Percentiles rank a stretch among this genome's conserved stretches.
Conservation (phyloP, 495 filamentous ascomycete species). For the Aspergillus homomorphus region DNA sequence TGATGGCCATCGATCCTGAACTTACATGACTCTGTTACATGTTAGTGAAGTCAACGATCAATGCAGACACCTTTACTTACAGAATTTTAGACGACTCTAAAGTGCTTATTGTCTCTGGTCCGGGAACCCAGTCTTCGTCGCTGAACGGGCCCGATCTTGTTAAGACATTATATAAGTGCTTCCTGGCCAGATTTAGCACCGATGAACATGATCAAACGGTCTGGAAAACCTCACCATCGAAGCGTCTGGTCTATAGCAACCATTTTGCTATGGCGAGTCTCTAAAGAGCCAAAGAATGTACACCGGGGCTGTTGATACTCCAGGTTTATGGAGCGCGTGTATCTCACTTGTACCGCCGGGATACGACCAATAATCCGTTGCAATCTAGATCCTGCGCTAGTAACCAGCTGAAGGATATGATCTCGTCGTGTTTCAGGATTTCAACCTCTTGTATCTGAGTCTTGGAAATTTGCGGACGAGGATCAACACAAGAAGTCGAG, state of each 20-base stretch:
- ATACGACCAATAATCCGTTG: not conserved
- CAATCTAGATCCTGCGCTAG: not conserved
- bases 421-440: not conserved
- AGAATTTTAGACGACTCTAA: conserved; percentile 68
- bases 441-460: not conserved
- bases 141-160: conserved; percentile 74
- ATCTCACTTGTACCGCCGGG: not conserved
- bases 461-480: not conserved
- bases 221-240: conserved; percentile 20
- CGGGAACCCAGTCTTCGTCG: conserved; percentile 64
- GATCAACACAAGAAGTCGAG: not conserved
- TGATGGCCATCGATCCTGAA: not conserved
- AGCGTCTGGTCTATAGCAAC: conserved; percentile 14
- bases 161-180: conserved; percentile 75
- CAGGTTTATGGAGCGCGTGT: not conserved
- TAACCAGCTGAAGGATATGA: not conserved
- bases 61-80: conserved; percentile 39
- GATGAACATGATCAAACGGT: conserved; percentile 2
- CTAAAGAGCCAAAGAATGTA: not conserved
- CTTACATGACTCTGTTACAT: conserved; percentile 34
- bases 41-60: conserved; percentile 31
- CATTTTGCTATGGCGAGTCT: conserved; percentile 11
- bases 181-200: conserved; percentile 50
- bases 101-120: conserved; percentile 56
- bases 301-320: not conserved